Percentiles rank a stretch among this genome's conserved stretches.
These are phyloP conservation scores for Blastobotrys arbuscula DNA, from an alignment of 1,139 yeast genomes.

Conservation along the genomic window DNA sequence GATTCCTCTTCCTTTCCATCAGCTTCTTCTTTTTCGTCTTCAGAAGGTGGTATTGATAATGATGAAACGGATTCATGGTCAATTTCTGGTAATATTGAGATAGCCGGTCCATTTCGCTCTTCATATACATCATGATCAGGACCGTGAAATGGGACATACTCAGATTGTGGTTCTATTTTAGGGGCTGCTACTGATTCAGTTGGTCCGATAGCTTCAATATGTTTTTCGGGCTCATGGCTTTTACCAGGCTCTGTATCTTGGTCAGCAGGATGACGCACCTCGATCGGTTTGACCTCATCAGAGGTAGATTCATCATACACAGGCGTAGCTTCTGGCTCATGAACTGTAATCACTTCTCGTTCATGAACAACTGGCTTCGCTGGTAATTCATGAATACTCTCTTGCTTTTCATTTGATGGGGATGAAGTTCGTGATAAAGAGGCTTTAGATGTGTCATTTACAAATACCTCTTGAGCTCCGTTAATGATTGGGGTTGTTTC, in stretches of 20 bases:
- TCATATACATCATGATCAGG: background rate
- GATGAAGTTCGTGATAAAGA: background rate
- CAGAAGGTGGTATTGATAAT: conserved; percentile 26
- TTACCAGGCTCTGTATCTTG: background rate
- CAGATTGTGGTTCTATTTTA: background rate
- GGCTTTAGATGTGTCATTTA: background rate
- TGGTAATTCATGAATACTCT: background rate
- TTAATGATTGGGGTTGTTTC: conserved; percentile 9
- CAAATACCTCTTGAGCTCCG: conserved; percentile 6
- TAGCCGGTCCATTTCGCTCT: background rate
- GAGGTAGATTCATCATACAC: background rate
- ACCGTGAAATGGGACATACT: background rate
- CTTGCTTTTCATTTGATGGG: too few species aligned
- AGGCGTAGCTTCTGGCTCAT: background rate
- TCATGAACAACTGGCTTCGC: background rate
- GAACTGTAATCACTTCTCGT: background rate
- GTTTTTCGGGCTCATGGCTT: background rate
- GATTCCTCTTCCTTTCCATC: background rate
- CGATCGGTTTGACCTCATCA: background rate
- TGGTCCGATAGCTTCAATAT: background rate
- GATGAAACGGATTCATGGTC: conserved; percentile 25
- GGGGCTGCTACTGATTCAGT: background rate
- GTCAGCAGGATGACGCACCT: too few species aligned
- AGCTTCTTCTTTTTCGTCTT: background rate
- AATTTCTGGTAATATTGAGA: background rate